Conservation (phyloP, 805 yeast species). For the Nakazawaea ernobii region DNA sequence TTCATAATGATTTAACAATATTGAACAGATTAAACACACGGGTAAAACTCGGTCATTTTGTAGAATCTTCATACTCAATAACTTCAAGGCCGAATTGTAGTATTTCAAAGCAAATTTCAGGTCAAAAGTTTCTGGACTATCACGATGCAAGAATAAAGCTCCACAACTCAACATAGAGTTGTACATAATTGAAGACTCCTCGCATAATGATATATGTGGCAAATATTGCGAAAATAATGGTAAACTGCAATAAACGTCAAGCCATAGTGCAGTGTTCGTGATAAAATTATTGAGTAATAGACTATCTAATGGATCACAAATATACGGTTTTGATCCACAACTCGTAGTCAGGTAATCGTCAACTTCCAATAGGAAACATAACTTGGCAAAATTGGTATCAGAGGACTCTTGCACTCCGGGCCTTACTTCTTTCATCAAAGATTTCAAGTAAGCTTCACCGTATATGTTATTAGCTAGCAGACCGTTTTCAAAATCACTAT, state of each 20-base stretch:
- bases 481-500: neutral
- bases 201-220: constrained; percentile 9
- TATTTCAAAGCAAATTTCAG: constrained; percentile 11
- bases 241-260: constrained; percentile 10
- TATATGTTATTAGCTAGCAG: neutral
- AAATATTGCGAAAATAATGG: constrained; percentile 10
- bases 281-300: constrained; percentile 9
- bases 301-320: constrained; percentile 12
- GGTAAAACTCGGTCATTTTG: constrained; percentile 7
- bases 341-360: neutral
- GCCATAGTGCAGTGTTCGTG: constrained; percentile 9
- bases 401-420: neutral
- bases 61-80: constrained; percentile 12
- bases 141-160: constrained; percentile 13
- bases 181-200: constrained; percentile 10
- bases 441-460: neutral
- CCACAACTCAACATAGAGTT: constrained; percentile 13
- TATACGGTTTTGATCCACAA: constrained; percentile 12
- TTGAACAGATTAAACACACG: constrained; percentile 9
- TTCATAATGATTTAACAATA: constrained; percentile 11
- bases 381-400: neutral
- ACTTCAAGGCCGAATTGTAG: constrained; percentile 13
- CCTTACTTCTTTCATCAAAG: constrained; percentile 5
- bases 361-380: constrained; percentile 7
- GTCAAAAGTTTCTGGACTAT: constrained; percentile 10